These are phyloP conservation scores for Eremochloa ophiuroides DNA, from an alignment of 176 grass and related monocot species.

Conservation along the genomic window DNA sequence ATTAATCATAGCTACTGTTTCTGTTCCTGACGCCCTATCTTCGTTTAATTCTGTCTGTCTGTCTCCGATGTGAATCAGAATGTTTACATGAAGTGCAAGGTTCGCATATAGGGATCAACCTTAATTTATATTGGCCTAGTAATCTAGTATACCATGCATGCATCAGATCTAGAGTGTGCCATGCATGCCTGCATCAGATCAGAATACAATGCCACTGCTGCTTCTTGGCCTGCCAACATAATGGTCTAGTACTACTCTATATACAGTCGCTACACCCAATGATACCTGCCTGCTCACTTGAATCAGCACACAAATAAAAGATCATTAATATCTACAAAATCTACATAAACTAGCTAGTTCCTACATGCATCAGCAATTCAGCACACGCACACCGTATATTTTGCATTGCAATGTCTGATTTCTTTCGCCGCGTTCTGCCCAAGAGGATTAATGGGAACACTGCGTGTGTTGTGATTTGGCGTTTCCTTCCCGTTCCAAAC, in stretches of 20 bases:
- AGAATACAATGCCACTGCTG: neutral
- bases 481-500: neutral
- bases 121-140: constrained; percentile 5
- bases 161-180: neutral
- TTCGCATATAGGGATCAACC: constrained; percentile 18
- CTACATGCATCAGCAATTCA: neutral
- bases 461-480: neutral
- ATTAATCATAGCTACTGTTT: too few relatives aligned
- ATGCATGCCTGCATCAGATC: constrained; percentile 5
- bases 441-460: neutral
- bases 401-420: neutral
- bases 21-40: neutral
- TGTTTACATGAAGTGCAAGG: constrained; percentile 4
- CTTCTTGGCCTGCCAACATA: neutral
- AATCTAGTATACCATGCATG: neutral
- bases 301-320: neutral
- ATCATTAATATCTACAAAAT: neutral
- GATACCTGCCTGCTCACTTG: neutral
- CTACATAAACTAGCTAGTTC: neutral
- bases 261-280: neutral
- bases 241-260: neutral
- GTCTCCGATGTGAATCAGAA: neutral
- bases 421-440: neutral
- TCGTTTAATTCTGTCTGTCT: too few relatives aligned
- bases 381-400: neutral